These are phyloP conservation scores for Penstemon barbatus DNA, from an alignment of 257 asterid species.

Conservation along the genomic window DNA sequence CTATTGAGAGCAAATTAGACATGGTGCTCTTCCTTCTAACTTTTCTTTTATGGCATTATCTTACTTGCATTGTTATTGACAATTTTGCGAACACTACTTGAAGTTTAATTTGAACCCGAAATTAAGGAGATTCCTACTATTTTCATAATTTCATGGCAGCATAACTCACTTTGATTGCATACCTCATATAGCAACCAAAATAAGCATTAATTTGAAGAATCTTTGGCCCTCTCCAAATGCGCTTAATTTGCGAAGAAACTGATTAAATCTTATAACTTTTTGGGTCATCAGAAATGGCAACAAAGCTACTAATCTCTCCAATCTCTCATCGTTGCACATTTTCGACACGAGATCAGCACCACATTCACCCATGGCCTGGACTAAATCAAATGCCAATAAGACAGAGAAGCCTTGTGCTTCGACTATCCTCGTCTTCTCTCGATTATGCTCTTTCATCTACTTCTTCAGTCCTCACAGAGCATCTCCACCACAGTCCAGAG, in stretches of 20 bases:
- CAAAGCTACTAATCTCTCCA: constrained; percentile 49
- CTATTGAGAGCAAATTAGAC: too few species aligned
- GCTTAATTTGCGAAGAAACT: not conserved
- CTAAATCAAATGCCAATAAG: constrained; percentile 24
- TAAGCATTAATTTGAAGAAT: too few species aligned
- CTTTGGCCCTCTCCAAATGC: too few species aligned
- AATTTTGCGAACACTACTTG: too few species aligned
- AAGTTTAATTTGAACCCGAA: too few species aligned
- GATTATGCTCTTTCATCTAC: constrained; percentile 35
- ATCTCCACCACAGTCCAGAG: constrained; percentile 44
- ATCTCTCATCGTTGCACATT: constrained; percentile 41
- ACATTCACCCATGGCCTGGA: constrained; percentile 34
- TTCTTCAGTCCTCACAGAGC: constrained; percentile 38
- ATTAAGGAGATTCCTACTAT: too few species aligned
- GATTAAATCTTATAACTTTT: constrained; percentile 15
- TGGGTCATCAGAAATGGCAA: constrained; percentile 46
- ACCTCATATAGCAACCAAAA: too few species aligned
- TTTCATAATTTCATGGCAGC: too few species aligned
- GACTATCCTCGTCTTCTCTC: constrained; percentile 33
- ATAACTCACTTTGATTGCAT: too few species aligned
- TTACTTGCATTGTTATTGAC: too few species aligned
- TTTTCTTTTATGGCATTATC: too few species aligned
- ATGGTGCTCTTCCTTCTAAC: too few species aligned
- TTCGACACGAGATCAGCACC: constrained; percentile 31
- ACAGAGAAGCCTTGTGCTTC: constrained; percentile 35